Conservation (phyloP, 139 green algal genomes). For the Chlorella sorokiniana region DNA sequence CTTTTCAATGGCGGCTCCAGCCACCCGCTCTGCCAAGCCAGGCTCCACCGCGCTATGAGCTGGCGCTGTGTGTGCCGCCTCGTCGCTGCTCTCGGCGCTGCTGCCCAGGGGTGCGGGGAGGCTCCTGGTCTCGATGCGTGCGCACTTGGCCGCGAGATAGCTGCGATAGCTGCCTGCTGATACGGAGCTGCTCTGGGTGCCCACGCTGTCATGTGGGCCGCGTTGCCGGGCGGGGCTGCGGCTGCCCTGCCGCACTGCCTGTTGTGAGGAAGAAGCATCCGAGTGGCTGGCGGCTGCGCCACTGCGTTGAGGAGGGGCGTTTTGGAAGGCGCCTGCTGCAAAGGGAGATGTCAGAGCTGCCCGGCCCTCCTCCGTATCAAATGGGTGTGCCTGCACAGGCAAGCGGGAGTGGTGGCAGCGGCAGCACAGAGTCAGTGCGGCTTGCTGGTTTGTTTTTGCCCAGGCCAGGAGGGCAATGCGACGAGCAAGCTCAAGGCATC, state of each 20-base stretch:
- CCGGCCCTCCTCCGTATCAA: conserved; percentile 35
- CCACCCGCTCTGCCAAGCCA: background rate
- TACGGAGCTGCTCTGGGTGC: background rate
- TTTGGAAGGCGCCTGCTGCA: conserved; percentile 16
- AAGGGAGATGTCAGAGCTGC: conserved; percentile 36
- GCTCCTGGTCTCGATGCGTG: conserved; percentile 22
- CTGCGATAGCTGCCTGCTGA: conserved; percentile 3
- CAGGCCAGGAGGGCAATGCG: no score
- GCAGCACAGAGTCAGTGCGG: background rate
- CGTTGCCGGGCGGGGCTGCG: background rate
- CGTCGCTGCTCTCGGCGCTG: background rate
- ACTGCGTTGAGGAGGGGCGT: background rate
- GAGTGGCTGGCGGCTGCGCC: background rate
- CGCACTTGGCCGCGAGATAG: conserved; percentile 16
- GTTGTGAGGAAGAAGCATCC: background rate
- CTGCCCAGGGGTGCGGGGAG: background rate
- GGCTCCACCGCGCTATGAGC: background rate
- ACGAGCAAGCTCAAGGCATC: no score
- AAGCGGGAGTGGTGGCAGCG: background rate
- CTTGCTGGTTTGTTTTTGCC: no score
- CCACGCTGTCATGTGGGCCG: conserved; percentile 6
- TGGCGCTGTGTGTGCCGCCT: no score
- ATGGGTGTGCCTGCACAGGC: conserved; percentile 1
- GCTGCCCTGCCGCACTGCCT: background rate
- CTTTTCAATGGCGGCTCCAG: no score